Base-by-base conservation (phyloP, 2,329 filamentous ascomycete genomes). In the Stagonosporopsis cucurbitacearum region DNA sequence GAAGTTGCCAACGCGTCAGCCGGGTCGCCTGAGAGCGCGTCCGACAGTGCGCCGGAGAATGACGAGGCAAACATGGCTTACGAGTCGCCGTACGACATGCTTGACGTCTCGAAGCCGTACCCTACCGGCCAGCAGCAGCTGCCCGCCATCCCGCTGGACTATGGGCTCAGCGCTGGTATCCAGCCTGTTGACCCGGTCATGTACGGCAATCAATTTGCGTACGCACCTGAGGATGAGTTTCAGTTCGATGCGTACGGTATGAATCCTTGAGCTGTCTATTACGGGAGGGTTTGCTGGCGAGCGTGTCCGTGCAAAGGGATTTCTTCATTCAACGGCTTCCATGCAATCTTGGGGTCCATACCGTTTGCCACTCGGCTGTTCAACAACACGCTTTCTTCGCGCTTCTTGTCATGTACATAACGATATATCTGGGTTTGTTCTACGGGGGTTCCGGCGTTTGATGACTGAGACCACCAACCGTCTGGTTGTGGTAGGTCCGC, bases 1-100 rank as follows among this genome's bases (percentile, higher is more conserved):
- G 80, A 84, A 51, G 83, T 84, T 19, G 59, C 59, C 30, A 69
- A 72, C 55, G 64, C 61, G 43, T 41, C 53, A 0, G 50, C 57
- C 5, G 54, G 58, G 4, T 70, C 68, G 12, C 65, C 67, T 11
- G 62, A 62, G 8, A 68, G 65, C 57, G 58, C 51, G 37, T 63
- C 65, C 6, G 68, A 73, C 39, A 63, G 66, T 25, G 60, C 49
- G 19, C 36, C 41, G 19, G 48, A 59, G 26, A 33, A 48, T 19
- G 20, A 28, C 3, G 17, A 32, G 30, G 30, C 30, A 15, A 15
- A 15, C 7, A 7, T 28, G 19, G 37, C 2, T 23, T 44, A 45
- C 13, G 39, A 50, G 32, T 6, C 35, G 17, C 25, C 28, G 0
- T 54, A 44, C 26, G 47, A 47, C 30, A 42, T 41, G 41, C 13